phyloP scores from a whole-genome alignment of 179 eudicot species.

The Silene noctiflora region DNA sequence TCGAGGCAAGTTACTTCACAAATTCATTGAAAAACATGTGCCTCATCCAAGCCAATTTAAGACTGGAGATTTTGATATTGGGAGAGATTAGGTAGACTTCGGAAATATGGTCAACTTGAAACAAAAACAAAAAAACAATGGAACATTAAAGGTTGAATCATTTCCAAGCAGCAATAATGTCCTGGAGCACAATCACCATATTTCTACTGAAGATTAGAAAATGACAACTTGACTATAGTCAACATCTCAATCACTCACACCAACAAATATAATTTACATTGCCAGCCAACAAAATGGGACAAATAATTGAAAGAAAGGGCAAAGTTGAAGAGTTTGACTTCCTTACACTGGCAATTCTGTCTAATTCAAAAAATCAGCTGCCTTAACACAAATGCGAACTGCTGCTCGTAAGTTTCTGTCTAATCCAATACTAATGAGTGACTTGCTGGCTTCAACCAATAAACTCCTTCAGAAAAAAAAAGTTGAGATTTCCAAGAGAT shows the following conservation, averaged over 20 bases:
- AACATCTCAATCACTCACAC: slow-evolving; percentile 1
- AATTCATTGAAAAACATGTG: neutral
- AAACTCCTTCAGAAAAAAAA: neutral
- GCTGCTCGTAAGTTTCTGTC: neutral
- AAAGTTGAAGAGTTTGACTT: neutral
- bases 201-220: neutral
- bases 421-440: neutral
- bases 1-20: too few relatives aligned
- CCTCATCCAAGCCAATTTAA: neutral
- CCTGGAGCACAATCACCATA: neutral
- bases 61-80: neutral
- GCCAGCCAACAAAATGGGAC: neutral
- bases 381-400: slow-evolving; percentile 8
- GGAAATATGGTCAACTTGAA: neutral
- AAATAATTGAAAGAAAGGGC: too few relatives aligned
- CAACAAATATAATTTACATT: neutral
- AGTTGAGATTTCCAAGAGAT: slow-evolving; percentile 1
- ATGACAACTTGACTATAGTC: neutral
- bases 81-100: neutral
- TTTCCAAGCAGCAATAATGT: too few relatives aligned
- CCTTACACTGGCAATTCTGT: slow-evolving; percentile 19
- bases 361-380: slow-evolving; percentile 9
- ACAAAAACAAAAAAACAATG: neutral
- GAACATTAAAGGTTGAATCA: neutral
- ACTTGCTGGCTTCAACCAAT: slow-evolving; percentile 13